A percentile compares a stretch with the other conserved stretches of the same genome.
phyloP scores from a whole-genome alignment of 2,329 filamentous ascomycete genomes.

The Fusarium agapanthi region DNA sequence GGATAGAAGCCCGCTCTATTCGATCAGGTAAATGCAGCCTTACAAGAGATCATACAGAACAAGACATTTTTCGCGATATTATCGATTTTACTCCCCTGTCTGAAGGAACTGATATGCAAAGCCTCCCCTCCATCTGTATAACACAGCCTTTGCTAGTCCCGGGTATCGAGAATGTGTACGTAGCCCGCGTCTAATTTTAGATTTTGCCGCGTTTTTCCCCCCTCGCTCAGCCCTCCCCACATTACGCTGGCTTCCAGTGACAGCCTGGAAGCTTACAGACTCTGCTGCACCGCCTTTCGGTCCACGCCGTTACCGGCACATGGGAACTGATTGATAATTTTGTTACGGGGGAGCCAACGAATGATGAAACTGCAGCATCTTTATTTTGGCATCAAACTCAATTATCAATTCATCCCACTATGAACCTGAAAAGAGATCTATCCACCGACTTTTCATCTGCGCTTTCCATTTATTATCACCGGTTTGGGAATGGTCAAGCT shows the following conservation, averaged over 20 bases:
- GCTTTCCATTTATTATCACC: not conserved
- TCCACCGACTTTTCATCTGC: not conserved
- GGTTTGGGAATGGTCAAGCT: not conserved
- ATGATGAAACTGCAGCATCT: not conserved
- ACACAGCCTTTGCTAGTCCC: conserved; percentile 34
- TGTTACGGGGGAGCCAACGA: not conserved
- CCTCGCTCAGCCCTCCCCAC: conserved; percentile 36
- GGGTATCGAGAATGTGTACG: conserved; percentile 12
- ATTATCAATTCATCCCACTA: not conserved
- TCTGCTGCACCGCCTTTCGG: conserved; percentile 1
- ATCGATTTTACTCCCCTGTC: not conserved
- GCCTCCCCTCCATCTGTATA: conserved; percentile 24
- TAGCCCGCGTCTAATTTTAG: conserved; percentile 39
- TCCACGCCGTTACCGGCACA: not conserved
- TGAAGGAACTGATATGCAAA: conserved; percentile 6
- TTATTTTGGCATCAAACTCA: not conserved
- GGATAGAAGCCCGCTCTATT: not conserved
- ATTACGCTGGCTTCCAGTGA: not conserved
- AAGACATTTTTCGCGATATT: conserved; percentile 1
- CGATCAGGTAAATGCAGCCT: conserved; percentile 1
- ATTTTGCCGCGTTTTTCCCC: conserved; percentile 23
- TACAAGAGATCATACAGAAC: not conserved
- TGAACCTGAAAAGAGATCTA: not conserved
- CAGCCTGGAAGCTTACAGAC: not conserved
- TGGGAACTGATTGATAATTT: not conserved